phyloP scores from a whole-genome alignment of 495 filamentous ascomycete genomes.

The Glarea lozoyensis region DNA sequence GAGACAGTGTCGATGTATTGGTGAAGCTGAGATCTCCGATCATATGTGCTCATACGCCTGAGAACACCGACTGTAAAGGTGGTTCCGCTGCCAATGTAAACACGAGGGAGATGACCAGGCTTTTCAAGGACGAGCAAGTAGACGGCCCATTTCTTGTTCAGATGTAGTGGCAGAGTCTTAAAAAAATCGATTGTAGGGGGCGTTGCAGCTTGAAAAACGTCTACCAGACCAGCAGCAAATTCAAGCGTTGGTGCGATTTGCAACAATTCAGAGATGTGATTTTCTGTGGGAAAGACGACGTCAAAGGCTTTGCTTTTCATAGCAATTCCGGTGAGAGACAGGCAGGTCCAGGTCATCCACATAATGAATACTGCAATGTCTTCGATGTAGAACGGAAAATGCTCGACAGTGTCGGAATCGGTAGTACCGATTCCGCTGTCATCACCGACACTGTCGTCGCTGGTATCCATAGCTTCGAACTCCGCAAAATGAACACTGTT shows the following conservation, averaged over 20 bases:
- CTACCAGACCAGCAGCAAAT: slow-evolving; percentile 5
- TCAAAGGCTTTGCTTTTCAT: neutral
- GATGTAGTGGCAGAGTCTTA: slow-evolving; percentile 1
- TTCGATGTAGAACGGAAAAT: neutral
- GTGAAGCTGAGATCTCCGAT: neutral
- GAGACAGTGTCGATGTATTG: neutral
- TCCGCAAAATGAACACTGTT: too few relatives aligned
- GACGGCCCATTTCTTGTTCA: slow-evolving; percentile 1
- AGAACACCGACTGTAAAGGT: neutral
- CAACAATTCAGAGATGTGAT: neutral
- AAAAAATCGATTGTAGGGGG: slow-evolving; percentile 1
- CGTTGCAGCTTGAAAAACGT: neutral
- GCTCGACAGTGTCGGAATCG: neutral
- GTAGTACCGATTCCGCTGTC: too few relatives aligned
- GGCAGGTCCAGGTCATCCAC: slow-evolving; percentile 4
- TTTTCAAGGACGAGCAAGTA: slow-evolving; percentile 8
- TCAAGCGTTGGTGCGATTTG: neutral
- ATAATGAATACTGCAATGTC: slow-evolving; percentile 1
- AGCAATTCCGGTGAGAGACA: slow-evolving; percentile 3
- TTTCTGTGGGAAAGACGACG: slow-evolving; percentile 1
- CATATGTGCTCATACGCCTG: neutral
- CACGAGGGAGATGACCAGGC: neutral
- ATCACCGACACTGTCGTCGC: too few relatives aligned
- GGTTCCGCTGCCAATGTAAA: slow-evolving; percentile 9
- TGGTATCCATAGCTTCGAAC: too few relatives aligned